phyloP scores from a whole-genome alignment of 2,329 filamentous ascomycete genomes.

The Xylaria sp. region DNA sequence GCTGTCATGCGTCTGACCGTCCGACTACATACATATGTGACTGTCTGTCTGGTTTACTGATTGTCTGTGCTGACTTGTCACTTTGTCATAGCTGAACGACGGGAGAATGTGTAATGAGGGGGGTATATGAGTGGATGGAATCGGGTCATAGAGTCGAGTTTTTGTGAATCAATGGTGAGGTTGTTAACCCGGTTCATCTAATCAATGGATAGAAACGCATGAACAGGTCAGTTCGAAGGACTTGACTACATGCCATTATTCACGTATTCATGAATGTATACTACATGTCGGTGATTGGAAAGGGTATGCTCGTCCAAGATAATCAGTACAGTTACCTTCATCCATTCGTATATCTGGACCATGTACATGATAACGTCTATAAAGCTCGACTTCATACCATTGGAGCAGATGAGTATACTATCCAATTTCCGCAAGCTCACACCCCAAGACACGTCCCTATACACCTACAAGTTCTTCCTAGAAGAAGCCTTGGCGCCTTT shows the following conservation, averaged over 20 bases:
- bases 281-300: background rate
- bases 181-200: too few species aligned
- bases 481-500: slow-evolving; percentile 3
- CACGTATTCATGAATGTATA: background rate
- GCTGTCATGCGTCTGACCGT: background rate
- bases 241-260: too few species aligned
- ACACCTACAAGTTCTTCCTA: slow-evolving; percentile 23
- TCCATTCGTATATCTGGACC: background rate
- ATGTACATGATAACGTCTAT: too few species aligned
- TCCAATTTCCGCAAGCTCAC: background rate
- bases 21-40: too few species aligned
- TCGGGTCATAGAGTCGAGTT: too few species aligned
- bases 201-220: too few species aligned
- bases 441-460: background rate
- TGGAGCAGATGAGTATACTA: background rate
- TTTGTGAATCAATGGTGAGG: too few species aligned
- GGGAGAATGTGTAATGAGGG: too few species aligned
- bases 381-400: background rate
- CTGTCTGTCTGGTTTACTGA: background rate
- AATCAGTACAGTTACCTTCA: background rate
- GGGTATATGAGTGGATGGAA: too few species aligned
- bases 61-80: background rate
- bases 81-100: too few species aligned
- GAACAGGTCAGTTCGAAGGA: too few species aligned
- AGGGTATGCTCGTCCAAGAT: too few species aligned